Base-by-base conservation (phyloP, 2,329 filamentous ascomycete species). In the Trichoderma asperellum region DNA sequence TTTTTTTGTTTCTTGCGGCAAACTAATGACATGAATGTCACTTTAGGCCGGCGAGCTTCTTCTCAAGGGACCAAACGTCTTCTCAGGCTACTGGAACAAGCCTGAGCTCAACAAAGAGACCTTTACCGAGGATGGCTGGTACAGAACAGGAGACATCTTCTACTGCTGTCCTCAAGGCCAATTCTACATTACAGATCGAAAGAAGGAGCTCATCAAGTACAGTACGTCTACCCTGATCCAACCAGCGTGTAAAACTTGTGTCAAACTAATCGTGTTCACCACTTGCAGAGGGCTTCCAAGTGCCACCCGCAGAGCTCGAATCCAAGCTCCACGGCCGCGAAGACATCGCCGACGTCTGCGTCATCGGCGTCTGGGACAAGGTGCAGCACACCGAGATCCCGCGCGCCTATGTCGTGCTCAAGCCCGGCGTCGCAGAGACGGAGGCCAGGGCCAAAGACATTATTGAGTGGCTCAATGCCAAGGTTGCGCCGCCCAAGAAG, bases 91-190 rank as follows among this genome's bases (percentile, higher is more conserved):
- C 76, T 85, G 91, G 73, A 92, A 93, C 75, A 91, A 92, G 69
- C 86, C 88, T 0, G 87, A 91, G 71, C 88, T 90, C 2, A 93
- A 92, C 2, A 83, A 82, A 2, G 89, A 92, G 57, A 89, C 91
- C 0, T 88, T 96, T 71, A 92, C 91, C 2, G 73, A 82, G 0
- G 93, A 96, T 72, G 93, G 93, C 1, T 97, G 89, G 83, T 97
- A 97, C 85, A 94, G 91, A 79, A 97, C 94, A 0, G 94, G 94
- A 2, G 94, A 97, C 75, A 89, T 97, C 32, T 92, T 93, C 4
- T 89, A 92, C 72, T 88, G 92, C 75, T 92, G 97, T 76, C 82
- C 86, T 57, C 85, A 92, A 61, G 92, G 92, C 35, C 92, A 96
- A 76, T 92, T 96, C 75, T 97, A 90, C 82, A 95, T 97, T 77